A percentile compares a stretch with the other conserved stretches of the same genome.
Evolutionary conservation across 192 early-diverging fungal genomes (phyloP).

Genomic region (Rhizophagus clarus): DNA sequence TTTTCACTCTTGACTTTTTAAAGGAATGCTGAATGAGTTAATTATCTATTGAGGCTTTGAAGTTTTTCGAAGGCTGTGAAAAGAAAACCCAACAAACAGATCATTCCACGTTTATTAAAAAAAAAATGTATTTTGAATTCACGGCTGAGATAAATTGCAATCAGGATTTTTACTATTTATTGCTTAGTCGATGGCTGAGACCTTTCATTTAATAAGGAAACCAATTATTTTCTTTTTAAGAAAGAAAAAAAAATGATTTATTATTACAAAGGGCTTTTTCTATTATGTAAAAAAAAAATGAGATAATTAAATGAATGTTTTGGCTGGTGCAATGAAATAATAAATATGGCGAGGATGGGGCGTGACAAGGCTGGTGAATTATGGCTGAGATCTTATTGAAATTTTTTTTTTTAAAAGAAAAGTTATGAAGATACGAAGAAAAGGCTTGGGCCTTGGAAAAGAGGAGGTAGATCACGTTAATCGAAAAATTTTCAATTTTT

Average conservation of each 20-base stretch:
- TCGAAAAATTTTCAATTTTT: background rate
- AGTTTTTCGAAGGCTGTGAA: background rate
- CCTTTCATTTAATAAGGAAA: background rate
- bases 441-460: no score
- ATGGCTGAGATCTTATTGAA: background rate
- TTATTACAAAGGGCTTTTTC: background rate
- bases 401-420: no score
- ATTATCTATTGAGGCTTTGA: background rate
- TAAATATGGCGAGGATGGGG: background rate
- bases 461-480: background rate
- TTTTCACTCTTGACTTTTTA: background rate
- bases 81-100: background rate
- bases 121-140: background rate
- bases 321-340: background rate
- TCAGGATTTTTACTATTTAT: background rate
- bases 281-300: background rate
- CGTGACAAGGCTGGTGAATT: background rate
- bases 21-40: background rate
- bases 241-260: no score
- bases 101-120: background rate
- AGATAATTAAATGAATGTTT: background rate
- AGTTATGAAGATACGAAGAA: background rate
- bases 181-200: background rate
- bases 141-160: background rate
- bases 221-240: background rate